A percentile compares a stretch with the other conserved stretches of the same genome.
Evolutionary conservation across 1,284 basidiomycete genomes (phyloP).

Genomic region (Gymnopus androsaceus): DNA sequence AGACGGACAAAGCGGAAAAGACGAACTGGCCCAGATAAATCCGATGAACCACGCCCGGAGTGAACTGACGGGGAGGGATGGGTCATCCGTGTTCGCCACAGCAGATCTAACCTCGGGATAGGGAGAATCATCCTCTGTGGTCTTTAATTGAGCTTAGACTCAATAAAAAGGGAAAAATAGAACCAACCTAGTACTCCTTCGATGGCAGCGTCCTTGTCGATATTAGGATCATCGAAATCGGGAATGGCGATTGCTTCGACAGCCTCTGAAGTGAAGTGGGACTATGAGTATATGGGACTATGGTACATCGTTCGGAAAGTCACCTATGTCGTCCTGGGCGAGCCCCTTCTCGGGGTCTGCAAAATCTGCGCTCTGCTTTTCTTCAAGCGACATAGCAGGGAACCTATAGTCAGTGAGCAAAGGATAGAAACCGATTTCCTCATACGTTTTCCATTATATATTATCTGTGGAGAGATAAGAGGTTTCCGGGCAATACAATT

Average conservation of each 20-base stretch:
- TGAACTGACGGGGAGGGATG: slow-evolving; percentile 19
- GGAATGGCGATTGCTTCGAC: slow-evolving; percentile 29
- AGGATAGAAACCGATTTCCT: neutral
- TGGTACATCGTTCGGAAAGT: neutral
- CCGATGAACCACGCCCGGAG: slow-evolving; percentile 18
- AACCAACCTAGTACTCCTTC: slow-evolving; percentile 10
- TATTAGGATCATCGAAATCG: slow-evolving; percentile 23
- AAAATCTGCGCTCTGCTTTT: slow-evolving; percentile 18
- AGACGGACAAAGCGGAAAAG: neutral
- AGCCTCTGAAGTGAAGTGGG: slow-evolving; percentile 19
- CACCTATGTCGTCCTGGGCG: neutral
- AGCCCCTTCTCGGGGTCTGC: slow-evolving; percentile 15
- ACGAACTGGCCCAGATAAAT: slow-evolving; percentile 18
- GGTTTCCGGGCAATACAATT: neutral
- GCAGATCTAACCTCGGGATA: slow-evolving; percentile 23
- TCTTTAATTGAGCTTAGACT: neutral
- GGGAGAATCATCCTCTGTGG: slow-evolving; percentile 14
- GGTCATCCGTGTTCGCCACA: slow-evolving; percentile 25
- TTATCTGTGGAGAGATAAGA: neutral
- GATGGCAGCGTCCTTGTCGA: slow-evolving; percentile 17
- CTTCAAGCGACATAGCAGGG: slow-evolving; percentile 21
- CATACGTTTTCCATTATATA: neutral
- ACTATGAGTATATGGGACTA: neutral
- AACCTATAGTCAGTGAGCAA: slow-evolving; percentile 2
- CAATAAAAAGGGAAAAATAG: neutral